These are phyloP conservation scores for Musa itinerans DNA, from an alignment of 176 grass and related monocot genomes.

Conservation along the genomic window DNA sequence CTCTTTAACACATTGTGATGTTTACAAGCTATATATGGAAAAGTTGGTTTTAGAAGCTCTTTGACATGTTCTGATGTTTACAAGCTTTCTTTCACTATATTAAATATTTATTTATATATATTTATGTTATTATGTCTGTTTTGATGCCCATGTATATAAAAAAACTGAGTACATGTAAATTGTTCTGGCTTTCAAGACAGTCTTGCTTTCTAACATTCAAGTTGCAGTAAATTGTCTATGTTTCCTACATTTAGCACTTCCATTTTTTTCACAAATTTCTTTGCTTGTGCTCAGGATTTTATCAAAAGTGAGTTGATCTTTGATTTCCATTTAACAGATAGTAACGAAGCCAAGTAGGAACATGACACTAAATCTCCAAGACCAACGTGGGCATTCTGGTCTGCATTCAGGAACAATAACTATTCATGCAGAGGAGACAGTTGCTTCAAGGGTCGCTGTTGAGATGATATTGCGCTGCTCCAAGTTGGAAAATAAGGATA, in stretches of 20 bases:
- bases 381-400: slow-evolving; percentile 23
- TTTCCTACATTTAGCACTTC: neutral
- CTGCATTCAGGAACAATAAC: slow-evolving; percentile 45
- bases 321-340: slow-evolving; percentile 43
- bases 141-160: neutral
- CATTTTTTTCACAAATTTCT: neutral
- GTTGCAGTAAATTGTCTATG: neutral
- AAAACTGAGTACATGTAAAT: too few species aligned
- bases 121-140: neutral
- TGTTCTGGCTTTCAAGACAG: too few species aligned
- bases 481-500: slow-evolving; percentile 74
- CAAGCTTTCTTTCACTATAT: too few species aligned
- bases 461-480: slow-evolving; percentile 57
- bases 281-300: neutral
- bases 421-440: slow-evolving; percentile 74
- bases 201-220: neutral
- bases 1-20: too few species aligned
- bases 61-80: too few species aligned
- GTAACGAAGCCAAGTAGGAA: slow-evolving; percentile 64
- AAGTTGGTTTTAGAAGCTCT: neutral
- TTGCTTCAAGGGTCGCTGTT: slow-evolving; percentile 55
- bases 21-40: neutral
- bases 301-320: slow-evolving; percentile 14
- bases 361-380: slow-evolving; percentile 49
- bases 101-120: neutral